A percentile compares a stretch with the other conserved stretches of the same genome.
phyloP scores from a whole-genome alignment of 2,329 filamentous ascomycete species.

The Clathrospora elynae region DNA sequence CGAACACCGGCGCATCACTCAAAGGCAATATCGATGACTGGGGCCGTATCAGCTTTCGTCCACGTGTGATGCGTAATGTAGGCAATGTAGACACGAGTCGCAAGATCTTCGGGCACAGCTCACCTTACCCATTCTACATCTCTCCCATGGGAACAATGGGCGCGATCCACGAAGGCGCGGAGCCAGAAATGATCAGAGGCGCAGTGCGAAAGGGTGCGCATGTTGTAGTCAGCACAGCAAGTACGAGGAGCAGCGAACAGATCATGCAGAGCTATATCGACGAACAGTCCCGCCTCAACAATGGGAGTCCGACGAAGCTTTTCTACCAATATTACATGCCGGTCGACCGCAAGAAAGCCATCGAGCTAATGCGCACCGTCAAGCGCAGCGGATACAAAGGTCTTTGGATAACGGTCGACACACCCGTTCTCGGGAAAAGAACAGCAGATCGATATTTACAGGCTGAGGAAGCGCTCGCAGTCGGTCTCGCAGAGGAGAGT shows the following conservation, averaged over 20 bases:
- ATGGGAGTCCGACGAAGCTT: conserved; percentile 34
- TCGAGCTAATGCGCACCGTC: conserved; percentile 40
- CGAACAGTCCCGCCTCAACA: conserved; percentile 31
- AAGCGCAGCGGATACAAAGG: conserved; percentile 43
- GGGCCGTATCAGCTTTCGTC: conserved; percentile 44
- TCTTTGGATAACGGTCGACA: conserved; percentile 47
- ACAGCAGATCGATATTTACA: conserved; percentile 44
- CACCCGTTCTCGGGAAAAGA: conserved; percentile 43
- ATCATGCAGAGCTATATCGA: conserved; percentile 40
- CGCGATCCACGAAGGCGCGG: conserved; percentile 43
- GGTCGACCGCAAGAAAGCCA: conserved; percentile 37
- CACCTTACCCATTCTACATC: conserved; percentile 48
- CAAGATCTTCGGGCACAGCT: conserved; percentile 43
- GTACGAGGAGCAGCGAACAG: conserved; percentile 38
- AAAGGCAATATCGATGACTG: conserved; percentile 43
- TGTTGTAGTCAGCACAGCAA: conserved; percentile 45
- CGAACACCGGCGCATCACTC: conserved; percentile 41
- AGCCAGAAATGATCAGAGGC: conserved; percentile 45
- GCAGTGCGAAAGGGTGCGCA: conserved; percentile 44
- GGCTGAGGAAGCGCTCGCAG: conserved; percentile 56
- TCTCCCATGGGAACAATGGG: conserved; percentile 47
- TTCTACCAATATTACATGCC: conserved; percentile 49
- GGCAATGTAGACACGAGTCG: conserved; percentile 38
- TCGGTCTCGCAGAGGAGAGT: conserved; percentile 58
- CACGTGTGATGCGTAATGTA: conserved; percentile 45